Evolutionary conservation across 345 rosid species (phyloP).

Genomic region (Salix brachista): DNA sequence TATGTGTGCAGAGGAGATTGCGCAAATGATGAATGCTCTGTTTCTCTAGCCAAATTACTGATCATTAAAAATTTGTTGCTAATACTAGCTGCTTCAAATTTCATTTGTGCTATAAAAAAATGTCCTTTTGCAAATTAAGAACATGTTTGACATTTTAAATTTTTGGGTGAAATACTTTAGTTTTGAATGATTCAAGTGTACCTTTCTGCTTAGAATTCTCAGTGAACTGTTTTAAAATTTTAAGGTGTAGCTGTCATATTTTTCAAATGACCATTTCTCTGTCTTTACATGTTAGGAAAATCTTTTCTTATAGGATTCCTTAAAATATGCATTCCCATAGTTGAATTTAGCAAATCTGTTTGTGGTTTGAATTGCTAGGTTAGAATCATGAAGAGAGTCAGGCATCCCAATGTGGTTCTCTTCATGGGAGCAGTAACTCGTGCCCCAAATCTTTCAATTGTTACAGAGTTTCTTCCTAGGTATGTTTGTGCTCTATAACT

Average conservation of each 20-base stretch:
- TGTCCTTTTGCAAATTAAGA: background rate
- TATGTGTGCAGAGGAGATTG: background rate
- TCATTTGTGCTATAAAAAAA: background rate
- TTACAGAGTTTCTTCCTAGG: constrained; percentile 95
- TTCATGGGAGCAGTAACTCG: constrained; percentile 99
- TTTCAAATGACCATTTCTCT: background rate
- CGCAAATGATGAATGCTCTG: background rate
- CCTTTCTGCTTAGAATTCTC: background rate
- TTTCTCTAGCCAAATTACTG: background rate
- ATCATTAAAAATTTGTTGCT: background rate
- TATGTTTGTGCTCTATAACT: constrained; percentile 22
- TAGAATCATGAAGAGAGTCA: constrained; percentile 69
- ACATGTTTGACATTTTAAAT: background rate
- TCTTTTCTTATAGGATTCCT: background rate
- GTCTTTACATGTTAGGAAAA: background rate
- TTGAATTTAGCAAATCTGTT: background rate
- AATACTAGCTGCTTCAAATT: background rate
- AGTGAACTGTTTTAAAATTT: background rate
- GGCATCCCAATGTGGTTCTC: constrained; percentile 98
- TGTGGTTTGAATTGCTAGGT: constrained; percentile 43
- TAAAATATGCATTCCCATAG: background rate
- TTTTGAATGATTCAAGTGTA: background rate
- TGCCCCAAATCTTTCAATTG: constrained; percentile 85
- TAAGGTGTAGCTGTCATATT: background rate
- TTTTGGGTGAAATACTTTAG: background rate